Evolutionary conservation across 83 land plant species (phyloP), one percentile per base, ranked within the genome.

Genomic region (Picea engelmannii): DNA sequence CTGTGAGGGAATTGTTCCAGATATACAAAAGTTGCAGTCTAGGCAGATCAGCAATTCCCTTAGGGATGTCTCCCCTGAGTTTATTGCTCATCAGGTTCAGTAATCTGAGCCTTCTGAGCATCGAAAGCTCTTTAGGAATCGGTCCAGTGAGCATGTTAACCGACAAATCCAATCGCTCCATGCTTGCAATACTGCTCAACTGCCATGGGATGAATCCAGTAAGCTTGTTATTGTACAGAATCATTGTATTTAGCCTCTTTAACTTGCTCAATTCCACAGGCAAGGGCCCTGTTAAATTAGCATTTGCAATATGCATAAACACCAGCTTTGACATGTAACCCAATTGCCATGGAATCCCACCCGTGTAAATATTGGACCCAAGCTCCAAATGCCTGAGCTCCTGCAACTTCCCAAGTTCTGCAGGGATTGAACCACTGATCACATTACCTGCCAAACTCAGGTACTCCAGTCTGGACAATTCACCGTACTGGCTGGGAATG

Each of bases 361-460:
- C 98, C 1, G 52, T 2, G 78, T 82, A 91, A 5, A 7, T 23
- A 68, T 95, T 95, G 89, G 91, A 90, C 18, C 94, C 96, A 69
- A 97, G 81, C 59, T 92, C 90, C 62, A 97, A 62, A 12, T 87
- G 89, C 80, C 88, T 83, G 38, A 97, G 92, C 64, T 79, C 73
- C 6, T 64, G 25, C 27, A 92, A 81, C 25, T 20, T 61, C 9
- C 94, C 95, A 20, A 97, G 82, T 78, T 87, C 86, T 0, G 84
- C 35, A 31, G 35, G 35, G 35, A 31, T 31, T 31, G 35, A 49
- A 12, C 5, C 12, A 13, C 42, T 1, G 21, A 94, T 82, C 20
- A 76, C 3, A 82, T 88, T 92, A 9, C 99, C 99, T n/a, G 91
- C 89, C 31, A 97, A 80, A 79, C 89, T 65, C 8, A 96, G 92